Conservation (phyloP, 495 filamentous ascomycete genomes). For the Penicillium coffeae region DNA sequence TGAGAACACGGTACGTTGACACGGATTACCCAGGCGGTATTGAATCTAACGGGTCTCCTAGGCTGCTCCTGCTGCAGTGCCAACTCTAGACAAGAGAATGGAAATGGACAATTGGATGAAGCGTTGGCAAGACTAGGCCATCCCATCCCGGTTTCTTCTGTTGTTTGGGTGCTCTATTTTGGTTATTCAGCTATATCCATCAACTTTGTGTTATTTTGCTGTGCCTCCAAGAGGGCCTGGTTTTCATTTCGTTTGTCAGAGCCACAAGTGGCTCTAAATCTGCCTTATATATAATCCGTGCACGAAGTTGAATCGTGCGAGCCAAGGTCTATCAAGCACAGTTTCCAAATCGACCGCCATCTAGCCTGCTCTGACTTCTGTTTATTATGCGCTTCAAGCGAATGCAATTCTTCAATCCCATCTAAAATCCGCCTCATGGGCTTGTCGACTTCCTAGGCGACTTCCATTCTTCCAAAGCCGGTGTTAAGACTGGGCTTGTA, state of each 20-base stretch:
- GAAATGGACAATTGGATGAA: slow-evolving; percentile 26
- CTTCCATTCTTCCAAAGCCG: slow-evolving; percentile 27
- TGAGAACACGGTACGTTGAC: slow-evolving; percentile 60
- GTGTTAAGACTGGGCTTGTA: slow-evolving; percentile 38
- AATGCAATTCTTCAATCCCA: too few relatives aligned
- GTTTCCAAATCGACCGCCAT: neutral
- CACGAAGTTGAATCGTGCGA: neutral
- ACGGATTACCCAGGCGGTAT: neutral
- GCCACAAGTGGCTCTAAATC: too few relatives aligned
- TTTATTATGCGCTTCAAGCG: too few relatives aligned
- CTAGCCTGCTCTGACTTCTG: neutral
- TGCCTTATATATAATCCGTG: neutral
- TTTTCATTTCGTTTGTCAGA: too few relatives aligned
- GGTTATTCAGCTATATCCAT: neutral
- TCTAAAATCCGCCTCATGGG: too few relatives aligned
- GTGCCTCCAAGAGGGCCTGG: neutral
- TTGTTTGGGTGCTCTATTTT: too few relatives aligned
- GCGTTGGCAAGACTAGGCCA: slow-evolving; percentile 28
- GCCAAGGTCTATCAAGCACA: neutral
- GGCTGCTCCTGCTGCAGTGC: slow-evolving; percentile 35
- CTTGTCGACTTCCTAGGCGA: neutral
- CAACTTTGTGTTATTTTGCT: neutral
- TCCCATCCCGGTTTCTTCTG: too few relatives aligned
- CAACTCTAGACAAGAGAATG: slow-evolving; percentile 30
- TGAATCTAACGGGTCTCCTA: slow-evolving; percentile 9